Evolutionary conservation across 345 rosid genomes (phyloP), one percentile per base, ranked within the genome.

Genomic region (Gossypium ekmanianum): DNA sequence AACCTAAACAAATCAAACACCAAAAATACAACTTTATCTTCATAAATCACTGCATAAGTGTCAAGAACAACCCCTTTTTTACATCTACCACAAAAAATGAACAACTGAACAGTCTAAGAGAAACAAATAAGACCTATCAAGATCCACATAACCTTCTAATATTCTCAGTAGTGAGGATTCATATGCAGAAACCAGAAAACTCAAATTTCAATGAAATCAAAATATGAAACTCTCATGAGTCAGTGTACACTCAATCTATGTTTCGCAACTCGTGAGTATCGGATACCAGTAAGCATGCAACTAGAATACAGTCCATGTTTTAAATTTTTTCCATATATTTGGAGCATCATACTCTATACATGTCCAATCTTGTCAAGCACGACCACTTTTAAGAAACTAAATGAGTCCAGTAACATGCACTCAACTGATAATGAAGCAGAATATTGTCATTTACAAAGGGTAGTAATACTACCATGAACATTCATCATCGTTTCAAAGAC

Each of bases 1-100:
- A 45, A 94, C 98, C 98, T 94, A 84, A 43, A 61, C 61, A 6
- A 57, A 34, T 51, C 66, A 56, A 68, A 71, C 47, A 84, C n/a
- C 11, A 24, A 44, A 27, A 50, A 50, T 7, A 24, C 72, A 16
- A n/a, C 10, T 71, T 68, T 20, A 65, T 61, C 48, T 72, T 43
- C 9, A 20, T 26, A 44, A 41, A 54, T 12, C 68, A 74, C 67
- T 67, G 62, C 27, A 69, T 7, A 64, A 76, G 20, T 39, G 43
- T 8, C 50, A 55, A n/a, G 20, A 47, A 78, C 78, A 81, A 56
- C 11, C 52, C 61, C 34, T 57, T 14, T 52, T 68, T 5, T 55
- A 13, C 72, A 62, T 51, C 59, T 44, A 9, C 29, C 22, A 45
- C 11, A 44, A 45, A 65, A 62, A 56, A 57, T n/a, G 13, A 27